Percentiles rank a stretch among this genome's conserved stretches.
Conservation (phyloP, 2,329 filamentous ascomycete genomes). For the Parastagonospora nodorum region DNA sequence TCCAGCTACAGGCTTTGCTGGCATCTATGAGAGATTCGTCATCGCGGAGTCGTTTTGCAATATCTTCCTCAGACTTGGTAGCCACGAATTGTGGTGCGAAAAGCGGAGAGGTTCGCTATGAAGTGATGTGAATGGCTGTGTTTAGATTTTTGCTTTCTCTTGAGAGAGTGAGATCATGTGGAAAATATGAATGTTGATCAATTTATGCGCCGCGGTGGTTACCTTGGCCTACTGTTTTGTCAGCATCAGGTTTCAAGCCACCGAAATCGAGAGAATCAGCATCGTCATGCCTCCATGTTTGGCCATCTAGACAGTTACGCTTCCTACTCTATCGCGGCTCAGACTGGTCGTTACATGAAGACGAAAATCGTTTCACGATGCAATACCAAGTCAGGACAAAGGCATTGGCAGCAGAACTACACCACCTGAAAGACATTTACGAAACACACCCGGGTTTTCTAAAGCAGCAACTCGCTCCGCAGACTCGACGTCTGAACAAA, state of each 20-base stretch:
- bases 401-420: constrained; percentile 4
- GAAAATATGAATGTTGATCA: too few relatives aligned
- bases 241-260: constrained; percentile 1
- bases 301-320: neutral
- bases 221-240: too few relatives aligned
- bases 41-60: constrained; percentile 6
- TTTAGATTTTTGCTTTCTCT: neutral
- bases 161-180: too few relatives aligned
- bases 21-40: constrained; percentile 8
- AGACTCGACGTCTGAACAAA: constrained; percentile 4
- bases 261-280: neutral
- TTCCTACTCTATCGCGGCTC: neutral
- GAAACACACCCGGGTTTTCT: constrained; percentile 8
- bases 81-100: constrained; percentile 6
- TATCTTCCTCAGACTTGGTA: constrained; percentile 1
- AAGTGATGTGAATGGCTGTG: too few relatives aligned
- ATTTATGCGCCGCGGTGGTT: too few relatives aligned
- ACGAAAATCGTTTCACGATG: neutral
- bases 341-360: neutral
- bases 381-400: constrained; percentile 8
- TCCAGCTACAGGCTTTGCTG: constrained; percentile 13
- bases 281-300: neutral
- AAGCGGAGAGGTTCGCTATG: constrained; percentile 1
- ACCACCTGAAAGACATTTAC: constrained; percentile 8
- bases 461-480: constrained; percentile 11